Evolutionary conservation across 176 grass and related monocot genomes (phyloP).

Genomic region (Cenchrus americanus): DNA sequence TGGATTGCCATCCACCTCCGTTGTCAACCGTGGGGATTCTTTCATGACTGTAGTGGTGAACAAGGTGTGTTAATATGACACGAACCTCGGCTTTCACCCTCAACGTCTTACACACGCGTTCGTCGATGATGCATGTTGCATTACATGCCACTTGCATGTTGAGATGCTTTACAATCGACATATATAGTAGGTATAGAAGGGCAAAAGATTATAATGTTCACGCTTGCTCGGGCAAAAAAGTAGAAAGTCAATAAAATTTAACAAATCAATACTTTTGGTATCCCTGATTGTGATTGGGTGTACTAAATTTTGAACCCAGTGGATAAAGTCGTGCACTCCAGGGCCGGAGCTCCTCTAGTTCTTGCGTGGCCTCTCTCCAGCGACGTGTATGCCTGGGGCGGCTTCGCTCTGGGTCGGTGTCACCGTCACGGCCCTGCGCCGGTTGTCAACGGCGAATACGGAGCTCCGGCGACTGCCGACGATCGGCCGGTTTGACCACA

Average conservation of each 20-base stretch:
- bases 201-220: background rate
- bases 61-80: background rate
- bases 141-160: background rate
- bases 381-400: background rate
- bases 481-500: background rate
- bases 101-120: background rate
- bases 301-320: no score
- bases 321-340: no score
- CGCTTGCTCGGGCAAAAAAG: background rate
- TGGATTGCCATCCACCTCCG: no score
- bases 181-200: background rate
- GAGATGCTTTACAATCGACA: background rate
- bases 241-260: no score
- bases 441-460: constrained; percentile 22
- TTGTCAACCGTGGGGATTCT: no score
- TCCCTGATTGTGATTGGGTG: no score
- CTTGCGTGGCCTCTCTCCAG: no score
- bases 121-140: background rate
- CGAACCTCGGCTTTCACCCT: background rate
- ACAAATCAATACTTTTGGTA: no score
- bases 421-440: background rate
- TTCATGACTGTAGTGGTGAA: background rate
- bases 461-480: background rate
- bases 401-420: background rate
- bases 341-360: no score